Evolutionary conservation across 306 rosid genomes (phyloP), one percentile per base, ranked within the genome.

Genomic region (Glycine soja): DNA sequence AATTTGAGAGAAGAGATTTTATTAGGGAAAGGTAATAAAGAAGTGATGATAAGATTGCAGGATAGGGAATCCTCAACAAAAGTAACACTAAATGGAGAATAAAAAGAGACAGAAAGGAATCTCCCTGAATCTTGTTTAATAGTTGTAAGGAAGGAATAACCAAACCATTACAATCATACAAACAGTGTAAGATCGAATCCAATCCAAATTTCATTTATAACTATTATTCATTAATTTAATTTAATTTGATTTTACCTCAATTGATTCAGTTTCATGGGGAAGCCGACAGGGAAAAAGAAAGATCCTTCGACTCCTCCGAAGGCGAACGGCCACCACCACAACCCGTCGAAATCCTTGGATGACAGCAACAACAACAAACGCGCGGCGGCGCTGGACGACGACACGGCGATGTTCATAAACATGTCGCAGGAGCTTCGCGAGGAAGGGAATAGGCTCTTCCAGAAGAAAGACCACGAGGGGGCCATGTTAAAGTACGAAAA

Each of bases 341-440:
- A 65, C 47, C 43, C 42, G 43, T 0, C 47, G 1, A 76, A 86
- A 70, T 34, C 77, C 11, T 81, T 57, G 10, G 93, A 88, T 74
- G 87, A 19, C 2, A 34, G 16, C 30, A 24, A 24, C 30, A 24
- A 24, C 30, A 24, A 24, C 2, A 34, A 38, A 14, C 70, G 70
- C 2, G 19, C 45, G 5, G 63, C 85, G 75, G 72, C 94, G 75
- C 75, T 88, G 46, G 98, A 94, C 75, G 94, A 91, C 16, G 98
- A 94, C 85, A 94, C 96, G 0, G 90, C 96, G 5, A 89, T 92
- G 80, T 94, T 94, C 91, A 90, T 94, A 82, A 92, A 77, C 89
- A 94, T 94, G 98, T 87, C 98, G 32, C 93, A 90, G 4, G 96
- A 92, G 67, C 89, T 94, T 8, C 85, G 85, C 47, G 98, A 94